These are phyloP conservation scores for Ophiostoma triangulosporum DNA, from an alignment of 2,329 filamentous ascomycete genomes.

Conservation along the genomic window DNA sequence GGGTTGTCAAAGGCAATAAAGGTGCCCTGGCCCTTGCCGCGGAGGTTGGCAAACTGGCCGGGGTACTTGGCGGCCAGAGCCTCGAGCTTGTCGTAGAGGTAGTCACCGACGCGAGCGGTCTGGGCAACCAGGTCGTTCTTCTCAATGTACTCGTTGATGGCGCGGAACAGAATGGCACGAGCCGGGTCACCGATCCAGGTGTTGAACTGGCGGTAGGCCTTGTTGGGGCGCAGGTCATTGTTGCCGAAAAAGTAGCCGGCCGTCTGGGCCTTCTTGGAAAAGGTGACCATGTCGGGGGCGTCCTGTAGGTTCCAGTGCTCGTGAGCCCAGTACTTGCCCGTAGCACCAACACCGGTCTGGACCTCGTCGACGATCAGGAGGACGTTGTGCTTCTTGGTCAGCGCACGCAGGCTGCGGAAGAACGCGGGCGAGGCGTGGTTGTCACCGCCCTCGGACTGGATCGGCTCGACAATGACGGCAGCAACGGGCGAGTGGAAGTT, in stretches of 20 bases:
- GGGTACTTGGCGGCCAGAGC: conserved; percentile 58
- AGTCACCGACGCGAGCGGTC: conserved; percentile 65
- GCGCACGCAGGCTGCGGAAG: conserved; percentile 69
- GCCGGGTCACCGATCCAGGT: conserved; percentile 94
- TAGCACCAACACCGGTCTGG: conserved; percentile 84
- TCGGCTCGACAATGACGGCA: conserved; percentile 75
- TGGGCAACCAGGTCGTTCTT: conserved; percentile 62
- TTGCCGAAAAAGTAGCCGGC: conserved; percentile 87
- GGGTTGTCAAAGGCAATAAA: conserved; percentile 89
- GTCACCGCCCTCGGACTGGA: conserved; percentile 88
- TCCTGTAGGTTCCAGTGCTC: conserved; percentile 77
- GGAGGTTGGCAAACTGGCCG: conserved; percentile 64
- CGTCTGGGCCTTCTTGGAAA: conserved; percentile 89
- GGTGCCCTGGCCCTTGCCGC: conserved; percentile 78
- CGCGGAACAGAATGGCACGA: conserved; percentile 71
- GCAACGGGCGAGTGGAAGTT: conserved; percentile 68
- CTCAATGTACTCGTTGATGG: conserved; percentile 69
- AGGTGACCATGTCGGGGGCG: conserved; percentile 87
- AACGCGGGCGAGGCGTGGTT: conserved; percentile 83
- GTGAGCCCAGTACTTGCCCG: conserved; percentile 92
- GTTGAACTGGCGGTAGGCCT: conserved; percentile 93
- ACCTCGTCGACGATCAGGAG: conserved; percentile 90
- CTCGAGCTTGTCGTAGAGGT: conserved; percentile 60
- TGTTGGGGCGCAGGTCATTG: conserved; percentile 69
- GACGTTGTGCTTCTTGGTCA: conserved; percentile 65